These are phyloP conservation scores for Pholiota adiposa DNA, from an alignment of 1,284 basidiomycete species.

Conservation along the genomic window DNA sequence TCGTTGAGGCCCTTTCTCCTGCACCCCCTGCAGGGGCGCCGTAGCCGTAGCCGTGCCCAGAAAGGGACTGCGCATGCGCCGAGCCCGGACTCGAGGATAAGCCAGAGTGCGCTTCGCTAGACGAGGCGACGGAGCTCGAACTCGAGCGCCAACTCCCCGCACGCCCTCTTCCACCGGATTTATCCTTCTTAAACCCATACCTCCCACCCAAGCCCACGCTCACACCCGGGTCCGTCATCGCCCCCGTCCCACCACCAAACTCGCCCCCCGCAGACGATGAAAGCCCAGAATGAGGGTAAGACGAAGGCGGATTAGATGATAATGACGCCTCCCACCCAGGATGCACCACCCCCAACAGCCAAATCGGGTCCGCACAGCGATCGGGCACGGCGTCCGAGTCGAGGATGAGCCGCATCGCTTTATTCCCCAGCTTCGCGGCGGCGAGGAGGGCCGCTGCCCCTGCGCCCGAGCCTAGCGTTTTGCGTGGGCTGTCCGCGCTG, in stretches of 20 bases:
- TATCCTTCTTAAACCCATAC: neutral
- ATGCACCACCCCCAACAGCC: conserved; percentile 83
- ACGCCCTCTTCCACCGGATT: conserved; percentile 39
- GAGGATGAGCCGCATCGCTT: conserved; percentile 81
- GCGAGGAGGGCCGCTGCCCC: conserved; percentile 52
- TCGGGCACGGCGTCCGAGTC: conserved; percentile 86
- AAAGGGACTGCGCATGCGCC: too few species aligned
- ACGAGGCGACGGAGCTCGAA: conserved; percentile 46
- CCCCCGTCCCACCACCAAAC: neutral
- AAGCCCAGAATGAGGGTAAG: too few species aligned
- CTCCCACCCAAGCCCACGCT: neutral
- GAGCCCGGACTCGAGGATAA: conserved; percentile 3
- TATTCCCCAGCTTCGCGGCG: conserved; percentile 75
- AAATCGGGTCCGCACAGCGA: conserved; percentile 79
- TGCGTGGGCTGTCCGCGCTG: conserved; percentile 13
- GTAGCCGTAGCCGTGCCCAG: too few species aligned
- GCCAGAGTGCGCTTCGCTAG: conserved; percentile 19
- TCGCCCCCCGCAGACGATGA: too few species aligned
- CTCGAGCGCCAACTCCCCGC: conserved; percentile 47
- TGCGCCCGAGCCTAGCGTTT: too few species aligned
- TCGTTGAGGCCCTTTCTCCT: too few species aligned
- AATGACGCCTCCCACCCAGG: conserved; percentile 60
- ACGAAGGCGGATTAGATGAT: conserved; percentile 8
- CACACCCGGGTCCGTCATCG: neutral
- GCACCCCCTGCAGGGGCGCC: too few species aligned